These are phyloP conservation scores for Tylopilus rubrobrunneus DNA, from an alignment of 768 basidiomycete genomes.

Conservation along the genomic window DNA sequence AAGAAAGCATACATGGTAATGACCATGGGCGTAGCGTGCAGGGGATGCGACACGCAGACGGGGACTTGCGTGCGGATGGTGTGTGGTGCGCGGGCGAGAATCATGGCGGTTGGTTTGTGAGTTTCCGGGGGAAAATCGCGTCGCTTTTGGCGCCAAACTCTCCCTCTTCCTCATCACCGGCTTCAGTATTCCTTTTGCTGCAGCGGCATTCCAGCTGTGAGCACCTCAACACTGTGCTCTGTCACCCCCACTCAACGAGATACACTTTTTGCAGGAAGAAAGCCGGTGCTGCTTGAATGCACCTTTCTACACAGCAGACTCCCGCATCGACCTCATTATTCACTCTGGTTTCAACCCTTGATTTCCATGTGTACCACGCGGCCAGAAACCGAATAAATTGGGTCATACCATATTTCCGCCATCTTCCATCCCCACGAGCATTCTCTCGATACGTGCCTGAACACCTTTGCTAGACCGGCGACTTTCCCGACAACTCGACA, in stretches of 20 bases:
- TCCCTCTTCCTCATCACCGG: constrained; percentile 44
- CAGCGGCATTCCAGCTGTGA: constrained; percentile 61
- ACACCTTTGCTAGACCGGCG: constrained; percentile 34
- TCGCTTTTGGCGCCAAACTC: constrained; percentile 38
- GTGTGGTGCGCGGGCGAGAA: constrained; percentile 44
- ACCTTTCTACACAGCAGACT: constrained; percentile 10
- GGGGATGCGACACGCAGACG: constrained; percentile 25
- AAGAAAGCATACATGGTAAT: constrained; percentile 43
- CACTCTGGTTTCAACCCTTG: background rate
- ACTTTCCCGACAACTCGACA: constrained; percentile 53
- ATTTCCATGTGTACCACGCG: constrained; percentile 7
- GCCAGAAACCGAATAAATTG: background rate
- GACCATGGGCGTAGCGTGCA: constrained; percentile 50
- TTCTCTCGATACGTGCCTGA: constrained; percentile 35
- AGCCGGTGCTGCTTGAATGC: constrained; percentile 23
- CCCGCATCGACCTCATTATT: too few species aligned
- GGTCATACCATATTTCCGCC: constrained; percentile 15
- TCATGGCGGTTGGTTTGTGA: constrained; percentile 24
- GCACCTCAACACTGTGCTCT: constrained; percentile 26
- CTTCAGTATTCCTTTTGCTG: constrained; percentile 66
- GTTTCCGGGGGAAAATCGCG: constrained; percentile 49
- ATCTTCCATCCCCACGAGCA: constrained; percentile 24
- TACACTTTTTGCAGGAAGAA: constrained; percentile 38
- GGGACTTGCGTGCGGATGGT: constrained; percentile 37
- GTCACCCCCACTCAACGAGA: constrained; percentile 1